Percentiles rank a stretch among this genome's conserved stretches.
Evolutionary conservation across 345 rosid genomes (phyloP).

Genomic region (Brassica carinata): DNA sequence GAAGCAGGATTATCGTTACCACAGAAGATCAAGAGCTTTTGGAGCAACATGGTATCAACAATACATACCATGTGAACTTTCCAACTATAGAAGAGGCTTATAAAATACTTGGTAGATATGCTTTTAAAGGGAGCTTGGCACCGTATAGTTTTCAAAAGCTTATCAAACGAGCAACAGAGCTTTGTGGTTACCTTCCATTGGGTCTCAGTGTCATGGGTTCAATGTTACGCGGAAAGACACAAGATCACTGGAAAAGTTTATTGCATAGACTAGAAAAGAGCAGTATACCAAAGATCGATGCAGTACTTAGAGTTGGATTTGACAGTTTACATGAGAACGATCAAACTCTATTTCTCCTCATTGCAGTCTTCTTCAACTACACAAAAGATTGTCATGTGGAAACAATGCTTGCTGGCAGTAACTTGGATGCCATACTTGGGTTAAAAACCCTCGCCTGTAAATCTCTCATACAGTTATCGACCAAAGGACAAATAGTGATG

Average conservation of each 20-base stretch:
- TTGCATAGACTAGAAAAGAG: neutral
- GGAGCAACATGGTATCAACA: neutral
- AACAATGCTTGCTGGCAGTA: neutral
- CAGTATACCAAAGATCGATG: neutral
- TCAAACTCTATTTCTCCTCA: conserved; percentile 34
- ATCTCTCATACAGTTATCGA: conserved; percentile 25
- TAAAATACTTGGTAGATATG: neutral
- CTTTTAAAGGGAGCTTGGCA: neutral
- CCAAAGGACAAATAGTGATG: conserved; percentile 7
- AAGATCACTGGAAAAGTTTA: neutral
- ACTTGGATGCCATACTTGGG: neutral
- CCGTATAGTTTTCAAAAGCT: neutral
- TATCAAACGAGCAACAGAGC: neutral
- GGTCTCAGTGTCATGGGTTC: neutral
- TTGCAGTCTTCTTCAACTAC: conserved; percentile 39
- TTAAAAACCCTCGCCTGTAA: neutral
- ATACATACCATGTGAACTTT: neutral
- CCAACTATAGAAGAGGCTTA: neutral
- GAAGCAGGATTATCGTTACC: neutral
- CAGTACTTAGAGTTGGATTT: conserved; percentile 28
- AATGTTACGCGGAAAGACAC: neutral
- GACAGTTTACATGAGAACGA: conserved; percentile 31
- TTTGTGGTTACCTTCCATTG: neutral
- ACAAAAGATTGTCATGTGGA: neutral
- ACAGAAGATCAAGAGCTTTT: neutral